Conservation (phyloP, 768 basidiomycete species). For the Lyophyllum semitale region DNA sequence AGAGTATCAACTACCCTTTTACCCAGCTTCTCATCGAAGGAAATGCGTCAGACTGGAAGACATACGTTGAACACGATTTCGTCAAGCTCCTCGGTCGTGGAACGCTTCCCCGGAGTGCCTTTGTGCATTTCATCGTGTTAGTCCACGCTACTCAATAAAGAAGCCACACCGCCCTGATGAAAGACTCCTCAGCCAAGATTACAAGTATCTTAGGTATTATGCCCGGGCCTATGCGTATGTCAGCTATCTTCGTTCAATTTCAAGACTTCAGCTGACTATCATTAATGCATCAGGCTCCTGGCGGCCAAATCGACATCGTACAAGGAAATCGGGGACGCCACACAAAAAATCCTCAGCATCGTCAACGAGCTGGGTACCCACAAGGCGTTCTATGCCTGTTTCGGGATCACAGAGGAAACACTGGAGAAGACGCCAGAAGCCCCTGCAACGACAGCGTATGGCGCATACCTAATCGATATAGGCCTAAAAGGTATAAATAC, state of each 20-base stretch:
- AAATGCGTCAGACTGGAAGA: slow-evolving; percentile 60
- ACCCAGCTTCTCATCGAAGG: slow-evolving; percentile 62
- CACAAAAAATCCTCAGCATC: slow-evolving; percentile 63
- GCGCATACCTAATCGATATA: slow-evolving; percentile 80
- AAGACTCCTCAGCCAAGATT: slow-evolving; percentile 63
- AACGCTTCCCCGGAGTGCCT: slow-evolving; percentile 62
- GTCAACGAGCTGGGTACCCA: slow-evolving; percentile 75
- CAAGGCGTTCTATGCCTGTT: slow-evolving; percentile 66
- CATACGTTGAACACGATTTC: slow-evolving; percentile 84
- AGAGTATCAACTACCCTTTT: slow-evolving; percentile 67
- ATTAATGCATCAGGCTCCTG: slow-evolving; percentile 55
- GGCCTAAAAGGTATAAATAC: slow-evolving; percentile 66
- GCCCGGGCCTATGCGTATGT: slow-evolving; percentile 77
- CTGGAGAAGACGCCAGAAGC: slow-evolving; percentile 66
- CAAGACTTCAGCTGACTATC: neutral
- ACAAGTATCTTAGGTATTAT: slow-evolving; percentile 81
- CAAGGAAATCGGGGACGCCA: slow-evolving; percentile 59
- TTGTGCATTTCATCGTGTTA: slow-evolving; percentile 85
- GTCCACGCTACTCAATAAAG: slow-evolving; percentile 20
- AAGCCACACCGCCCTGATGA: neutral
- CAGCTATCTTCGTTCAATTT: no score
- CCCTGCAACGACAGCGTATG: slow-evolving; percentile 79
- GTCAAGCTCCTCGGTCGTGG: slow-evolving; percentile 76
- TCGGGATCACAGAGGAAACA: slow-evolving; percentile 64
- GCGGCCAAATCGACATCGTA: slow-evolving; percentile 77